Conservation (phyloP, 768 basidiomycete species). For the Russula foetens region DNA sequence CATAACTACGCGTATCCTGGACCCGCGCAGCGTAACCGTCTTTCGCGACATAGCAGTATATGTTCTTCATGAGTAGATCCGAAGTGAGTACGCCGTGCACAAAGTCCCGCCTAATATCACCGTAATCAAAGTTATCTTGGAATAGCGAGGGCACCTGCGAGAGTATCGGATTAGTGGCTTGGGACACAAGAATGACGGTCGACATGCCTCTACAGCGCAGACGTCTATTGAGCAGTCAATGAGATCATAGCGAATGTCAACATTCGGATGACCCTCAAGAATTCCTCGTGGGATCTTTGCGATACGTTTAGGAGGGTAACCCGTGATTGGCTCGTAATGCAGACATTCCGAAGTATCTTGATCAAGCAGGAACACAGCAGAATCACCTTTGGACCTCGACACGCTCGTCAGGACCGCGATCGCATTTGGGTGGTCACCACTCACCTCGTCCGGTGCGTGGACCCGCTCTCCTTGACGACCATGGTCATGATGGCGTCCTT, state of each 20-base stretch:
- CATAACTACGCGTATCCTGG: conserved; percentile 87
- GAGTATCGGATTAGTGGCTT: neutral
- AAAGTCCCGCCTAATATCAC: conserved; percentile 86
- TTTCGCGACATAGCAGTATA: conserved; percentile 82
- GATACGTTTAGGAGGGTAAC: conserved; percentile 54
- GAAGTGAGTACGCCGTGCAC: conserved; percentile 91
- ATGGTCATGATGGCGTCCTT: conserved; percentile 97
- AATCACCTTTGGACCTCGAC: conserved; percentile 59
- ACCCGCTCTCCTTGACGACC: conserved; percentile 76
- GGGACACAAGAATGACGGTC: neutral
- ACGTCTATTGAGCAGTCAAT: conserved; percentile 88
- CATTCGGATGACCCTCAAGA: conserved; percentile 60
- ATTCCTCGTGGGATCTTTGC: conserved; percentile 74
- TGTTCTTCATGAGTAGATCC: conserved; percentile 90
- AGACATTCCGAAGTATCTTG: conserved; percentile 70
- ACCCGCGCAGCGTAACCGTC: conserved; percentile 91
- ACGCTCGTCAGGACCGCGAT: neutral
- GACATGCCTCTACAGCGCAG: conserved; percentile 75
- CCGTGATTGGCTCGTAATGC: conserved; percentile 73
- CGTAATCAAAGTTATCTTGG: conserved; percentile 98
- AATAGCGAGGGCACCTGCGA: conserved; percentile 86
- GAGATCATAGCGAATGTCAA: conserved; percentile 83
- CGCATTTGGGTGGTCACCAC: conserved; percentile 19
- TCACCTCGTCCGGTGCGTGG: conserved; percentile 64
- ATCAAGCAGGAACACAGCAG: conserved; percentile 73